These are phyloP conservation scores for Forsythia suspensa DNA, from an alignment of 257 asterid genomes.

Conservation along the genomic window DNA sequence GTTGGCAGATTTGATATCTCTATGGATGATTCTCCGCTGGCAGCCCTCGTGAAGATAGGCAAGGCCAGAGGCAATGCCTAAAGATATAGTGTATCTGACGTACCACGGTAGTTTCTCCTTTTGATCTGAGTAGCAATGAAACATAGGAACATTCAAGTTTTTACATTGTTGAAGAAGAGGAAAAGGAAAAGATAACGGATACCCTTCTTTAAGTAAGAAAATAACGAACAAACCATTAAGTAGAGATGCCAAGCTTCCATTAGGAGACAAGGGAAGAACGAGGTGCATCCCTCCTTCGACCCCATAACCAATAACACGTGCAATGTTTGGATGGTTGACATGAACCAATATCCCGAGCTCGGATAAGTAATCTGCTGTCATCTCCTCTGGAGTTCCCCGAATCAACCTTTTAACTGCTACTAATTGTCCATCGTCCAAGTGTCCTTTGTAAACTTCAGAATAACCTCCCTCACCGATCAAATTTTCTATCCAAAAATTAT, in stretches of 20 bases:
- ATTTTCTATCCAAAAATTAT: slow-evolving; percentile 42
- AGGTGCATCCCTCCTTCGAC: slow-evolving; percentile 99
- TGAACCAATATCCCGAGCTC: slow-evolving; percentile 97
- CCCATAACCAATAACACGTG: slow-evolving; percentile 88
- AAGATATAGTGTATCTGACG: slow-evolving; percentile 61
- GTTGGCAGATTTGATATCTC: slow-evolving; percentile 94
- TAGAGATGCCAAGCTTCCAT: slow-evolving; percentile 83
- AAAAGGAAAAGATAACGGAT: background rate
- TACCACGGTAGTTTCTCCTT: slow-evolving; percentile 63
- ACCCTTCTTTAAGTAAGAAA: slow-evolving; percentile 8
- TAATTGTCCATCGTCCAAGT: slow-evolving; percentile 68
- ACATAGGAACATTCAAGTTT: slow-evolving; percentile 3
- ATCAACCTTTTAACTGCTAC: slow-evolving; percentile 85
- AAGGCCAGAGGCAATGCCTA: slow-evolving; percentile 84
- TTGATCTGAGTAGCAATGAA: slow-evolving; percentile 38
- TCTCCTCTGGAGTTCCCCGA: slow-evolving; percentile 85
- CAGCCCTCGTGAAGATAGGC: slow-evolving; percentile 94
- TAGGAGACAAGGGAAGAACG: slow-evolving; percentile 91
- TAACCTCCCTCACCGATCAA: slow-evolving; percentile 96
- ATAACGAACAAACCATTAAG: slow-evolving; percentile 50
- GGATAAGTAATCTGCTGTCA: slow-evolving; percentile 82
- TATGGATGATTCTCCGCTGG: slow-evolving; percentile 84
- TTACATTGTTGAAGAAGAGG: background rate
- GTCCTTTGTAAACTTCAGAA: slow-evolving; percentile 93
- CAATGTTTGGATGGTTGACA: slow-evolving; percentile 85